phyloP scores from a whole-genome alignment of 108 stramenopile species.

The Asterionellopsis glacialis region DNA sequence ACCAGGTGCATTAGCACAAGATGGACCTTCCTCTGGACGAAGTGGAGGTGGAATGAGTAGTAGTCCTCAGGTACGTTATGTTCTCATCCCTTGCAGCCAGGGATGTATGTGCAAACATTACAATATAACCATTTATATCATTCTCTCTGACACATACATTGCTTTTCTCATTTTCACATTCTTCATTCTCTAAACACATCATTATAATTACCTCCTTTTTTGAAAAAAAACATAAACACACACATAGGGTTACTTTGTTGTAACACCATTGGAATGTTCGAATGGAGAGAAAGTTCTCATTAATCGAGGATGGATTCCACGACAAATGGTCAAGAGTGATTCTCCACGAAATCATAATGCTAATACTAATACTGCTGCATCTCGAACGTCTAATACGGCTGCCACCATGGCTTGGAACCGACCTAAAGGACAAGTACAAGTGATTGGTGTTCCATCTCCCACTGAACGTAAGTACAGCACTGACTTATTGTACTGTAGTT shows the following conservation, averaged over 20 bases:
- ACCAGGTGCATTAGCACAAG: conserved; percentile 45
- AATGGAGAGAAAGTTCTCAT: conserved; percentile 50
- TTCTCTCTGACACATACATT: too few relatives aligned
- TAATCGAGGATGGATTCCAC: conserved; percentile 88
- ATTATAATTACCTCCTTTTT: too few relatives aligned
- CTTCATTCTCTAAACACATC: too few relatives aligned
- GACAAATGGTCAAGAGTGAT: conserved; percentile 26
- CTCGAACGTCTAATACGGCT: too few relatives aligned
- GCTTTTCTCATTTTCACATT: too few relatives aligned
- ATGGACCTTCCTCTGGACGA: conserved; percentile 37
- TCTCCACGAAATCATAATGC: conserved; percentile 2
- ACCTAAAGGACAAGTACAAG: conserved; percentile 34
- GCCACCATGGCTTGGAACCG: conserved; percentile 31
- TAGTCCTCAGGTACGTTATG: conserved; percentile 50
- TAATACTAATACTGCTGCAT: conserved; percentile 1
- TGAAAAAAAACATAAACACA: background rate
- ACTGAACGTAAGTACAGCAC: conserved; percentile 56
- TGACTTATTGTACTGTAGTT: background rate
- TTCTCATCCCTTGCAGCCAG: too few relatives aligned
- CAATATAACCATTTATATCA: too few relatives aligned
- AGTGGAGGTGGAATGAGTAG: conserved; percentile 47
- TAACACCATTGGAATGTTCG: conserved; percentile 61
- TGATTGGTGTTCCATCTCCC: conserved; percentile 44
- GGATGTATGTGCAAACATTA: too few relatives aligned
- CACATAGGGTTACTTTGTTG: conserved; percentile 59